Percentiles rank a stretch among this genome's conserved stretches.
Evolutionary conservation across 305 asterid species (phyloP).

Genomic region (Euphrasia arctica): DNA sequence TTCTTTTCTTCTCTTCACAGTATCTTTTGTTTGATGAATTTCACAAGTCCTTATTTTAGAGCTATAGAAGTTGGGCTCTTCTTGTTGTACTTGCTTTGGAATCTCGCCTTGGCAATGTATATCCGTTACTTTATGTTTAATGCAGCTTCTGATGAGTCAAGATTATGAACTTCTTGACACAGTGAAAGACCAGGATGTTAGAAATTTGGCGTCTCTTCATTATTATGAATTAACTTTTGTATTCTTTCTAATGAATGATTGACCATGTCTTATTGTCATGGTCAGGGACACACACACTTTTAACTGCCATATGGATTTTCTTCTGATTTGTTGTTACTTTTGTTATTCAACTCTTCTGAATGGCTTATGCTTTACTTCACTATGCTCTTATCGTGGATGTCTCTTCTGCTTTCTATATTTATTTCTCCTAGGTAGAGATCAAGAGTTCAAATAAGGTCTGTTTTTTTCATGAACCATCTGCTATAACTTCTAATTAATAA

Average conservation of each 20-base stretch:
- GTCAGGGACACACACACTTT: too few relatives aligned
- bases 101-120: too few relatives aligned
- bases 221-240: neutral
- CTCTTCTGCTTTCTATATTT: conserved; percentile 2
- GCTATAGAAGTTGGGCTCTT: conserved; percentile 1
- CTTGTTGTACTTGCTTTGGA: conserved; percentile 14
- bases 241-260: too few relatives aligned
- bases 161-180: conserved; percentile 11
- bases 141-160: neutral
- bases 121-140: neutral
- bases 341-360: too few relatives aligned
- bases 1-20: neutral
- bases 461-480: conserved; percentile 9
- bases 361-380: too few relatives aligned
- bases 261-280: too few relatives aligned
- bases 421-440: conserved; percentile 11
- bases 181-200: conserved; percentile 6
- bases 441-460: conserved; percentile 1
- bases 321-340: too few relatives aligned
- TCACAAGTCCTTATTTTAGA: conserved; percentile 12
- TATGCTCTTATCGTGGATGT: too few relatives aligned
- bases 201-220: conserved; percentile 7
- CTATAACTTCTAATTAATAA: conserved; percentile 7
- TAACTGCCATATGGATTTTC: too few relatives aligned
- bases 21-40: neutral